Evolutionary conservation across 148 eudicot genomes (phyloP), one percentile per base, ranked within the genome.

Genomic region (Nyssa sinensis): DNA sequence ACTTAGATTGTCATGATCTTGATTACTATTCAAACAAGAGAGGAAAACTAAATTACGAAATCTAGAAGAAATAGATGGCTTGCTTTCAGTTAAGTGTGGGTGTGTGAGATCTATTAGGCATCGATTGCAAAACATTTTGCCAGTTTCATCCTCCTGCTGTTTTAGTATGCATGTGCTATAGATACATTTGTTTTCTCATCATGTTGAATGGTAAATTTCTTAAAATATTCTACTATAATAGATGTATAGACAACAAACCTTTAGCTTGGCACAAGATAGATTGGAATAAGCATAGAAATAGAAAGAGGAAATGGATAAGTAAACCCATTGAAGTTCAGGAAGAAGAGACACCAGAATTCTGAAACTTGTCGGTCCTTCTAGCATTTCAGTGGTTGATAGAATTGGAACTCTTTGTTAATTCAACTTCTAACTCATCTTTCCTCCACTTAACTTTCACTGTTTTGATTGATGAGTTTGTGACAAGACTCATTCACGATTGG

Each of bases 231-330:
- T 2, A n/a, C 16, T 60, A 23, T 6, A 51, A n/a, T 3, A 64
- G 62, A 28, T 60, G 44, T 39, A 44, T 37, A 39, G 39, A 80
- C 23, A 32, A 76, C 86, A 73, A 87, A 89, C 98, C 97, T 86
- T 87, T 74, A 68, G 88, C 84, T 87, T 94, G 98, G 81, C 81
- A 82, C n/a, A 77, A 27, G 62, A 68, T 69, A 71, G 75, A 57
- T 70, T 86, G 85, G 31, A 79, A 53, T 66, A 77, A 81, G 81
- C 85, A 80, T 10, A 86, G 75, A 79, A 86, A 66, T 25, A 87
- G 33, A 49, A 82, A 64, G 53, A 83, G 74, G 65, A 75, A 66
- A 44, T 61, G 35, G 44, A 67, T 55, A 70, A 64, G 66, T 55
- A 78, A 84, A 71, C 79, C 91, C 98, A 93, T 87, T 80, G 77